Evolutionary conservation across 1,284 basidiomycete genomes (phyloP).

Genomic region (Pseudozyma thailandica): DNA sequence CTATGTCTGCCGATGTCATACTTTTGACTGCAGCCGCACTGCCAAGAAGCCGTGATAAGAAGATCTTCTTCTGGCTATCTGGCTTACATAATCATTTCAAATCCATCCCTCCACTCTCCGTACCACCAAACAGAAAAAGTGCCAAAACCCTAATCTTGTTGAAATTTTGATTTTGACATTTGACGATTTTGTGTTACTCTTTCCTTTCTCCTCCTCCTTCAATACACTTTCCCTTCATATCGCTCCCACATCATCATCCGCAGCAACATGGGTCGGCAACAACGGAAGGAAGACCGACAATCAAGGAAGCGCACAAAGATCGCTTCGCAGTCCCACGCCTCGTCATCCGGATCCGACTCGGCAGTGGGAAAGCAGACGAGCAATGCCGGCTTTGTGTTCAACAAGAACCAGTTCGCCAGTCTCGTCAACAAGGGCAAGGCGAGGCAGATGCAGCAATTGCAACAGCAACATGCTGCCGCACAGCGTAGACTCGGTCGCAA

Average conservation of each 20-base stretch:
- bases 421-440: slow-evolving; percentile 45
- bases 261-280: slow-evolving; percentile 38
- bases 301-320: slow-evolving; percentile 41
- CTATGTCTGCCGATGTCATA: background rate
- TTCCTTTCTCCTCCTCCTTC: background rate
- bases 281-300: slow-evolving; percentile 42
- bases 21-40: too few species aligned
- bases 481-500: slow-evolving; percentile 2
- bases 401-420: slow-evolving; percentile 39
- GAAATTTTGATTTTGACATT: background rate
- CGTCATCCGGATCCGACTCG: slow-evolving; percentile 3
- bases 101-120: slow-evolving; percentile 3
- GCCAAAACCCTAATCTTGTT: slow-evolving; percentile 17
- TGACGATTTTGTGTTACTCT: background rate
- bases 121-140: background rate
- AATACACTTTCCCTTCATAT: slow-evolving; percentile 2
- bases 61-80: slow-evolving; percentile 23
- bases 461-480: slow-evolving; percentile 25
- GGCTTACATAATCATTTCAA: background rate
- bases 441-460: slow-evolving; percentile 27
- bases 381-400: slow-evolving; percentile 43
- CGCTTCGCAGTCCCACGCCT: slow-evolving; percentile 25
- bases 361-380: slow-evolving; percentile 29
- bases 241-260: background rate
- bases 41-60: background rate